These are phyloP conservation scores for Gaultheria prostrata DNA, from an alignment of 148 eudicot genomes.

Conservation along the genomic window DNA sequence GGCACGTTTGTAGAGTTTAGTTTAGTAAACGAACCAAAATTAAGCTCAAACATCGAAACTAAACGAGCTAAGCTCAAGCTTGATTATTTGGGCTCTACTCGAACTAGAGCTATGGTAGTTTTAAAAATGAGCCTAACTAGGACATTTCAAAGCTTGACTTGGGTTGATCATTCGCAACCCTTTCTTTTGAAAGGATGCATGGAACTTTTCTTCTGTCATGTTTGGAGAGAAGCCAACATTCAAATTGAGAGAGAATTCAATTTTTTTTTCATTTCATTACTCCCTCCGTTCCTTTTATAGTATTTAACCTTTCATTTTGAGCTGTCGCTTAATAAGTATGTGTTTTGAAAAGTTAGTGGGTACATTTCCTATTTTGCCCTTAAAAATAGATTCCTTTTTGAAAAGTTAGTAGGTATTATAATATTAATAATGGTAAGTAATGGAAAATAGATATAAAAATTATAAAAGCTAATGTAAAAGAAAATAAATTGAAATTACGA, in stretches of 20 bases:
- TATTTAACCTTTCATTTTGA: too few species aligned
- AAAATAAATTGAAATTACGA: too few species aligned
- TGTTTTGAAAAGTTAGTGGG: too few species aligned
- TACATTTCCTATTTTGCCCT: too few species aligned
- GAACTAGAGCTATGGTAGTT: neutral
- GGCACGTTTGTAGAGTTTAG: neutral
- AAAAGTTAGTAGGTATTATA: too few species aligned
- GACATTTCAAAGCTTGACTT: neutral
- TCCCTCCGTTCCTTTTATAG: too few species aligned
- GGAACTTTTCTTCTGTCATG: neutral
- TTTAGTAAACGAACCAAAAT: neutral
- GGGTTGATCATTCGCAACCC: neutral
- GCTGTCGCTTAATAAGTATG: too few species aligned
- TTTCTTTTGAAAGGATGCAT: neutral
- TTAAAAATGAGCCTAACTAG: neutral
- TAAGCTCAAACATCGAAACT: neutral
- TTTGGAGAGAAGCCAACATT: neutral
- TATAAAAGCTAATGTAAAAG: too few species aligned
- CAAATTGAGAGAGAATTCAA: neutral
- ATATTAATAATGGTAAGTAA: too few species aligned
- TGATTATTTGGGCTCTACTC: neutral
- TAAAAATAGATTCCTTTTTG: too few species aligned
- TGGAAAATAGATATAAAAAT: too few species aligned
- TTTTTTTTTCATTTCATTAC: neutral
- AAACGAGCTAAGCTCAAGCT: neutral